Evolutionary conservation across 2,329 filamentous ascomycete genomes (phyloP).

Genomic region (Grosmannia serpens): DNA sequence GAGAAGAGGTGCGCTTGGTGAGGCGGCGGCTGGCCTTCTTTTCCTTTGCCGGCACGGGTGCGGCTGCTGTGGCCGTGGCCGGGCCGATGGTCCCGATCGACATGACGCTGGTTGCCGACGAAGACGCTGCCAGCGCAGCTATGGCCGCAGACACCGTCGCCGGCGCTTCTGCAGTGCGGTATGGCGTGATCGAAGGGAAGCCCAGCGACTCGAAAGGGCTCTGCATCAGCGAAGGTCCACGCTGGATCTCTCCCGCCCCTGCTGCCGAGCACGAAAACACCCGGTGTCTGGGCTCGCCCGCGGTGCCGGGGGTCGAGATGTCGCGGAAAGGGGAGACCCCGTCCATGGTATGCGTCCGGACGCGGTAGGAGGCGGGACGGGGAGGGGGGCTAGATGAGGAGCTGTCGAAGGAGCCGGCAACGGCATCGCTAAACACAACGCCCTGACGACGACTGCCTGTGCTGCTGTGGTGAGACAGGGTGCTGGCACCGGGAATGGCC

Average conservation of each 20-base stretch:
- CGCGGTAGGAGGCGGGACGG: slow-evolving; percentile 29
- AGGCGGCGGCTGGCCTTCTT: slow-evolving; percentile 40
- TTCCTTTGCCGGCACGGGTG: slow-evolving; percentile 17
- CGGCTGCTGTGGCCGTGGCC: background rate
- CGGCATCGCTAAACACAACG: slow-evolving; percentile 48
- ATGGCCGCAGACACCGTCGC: slow-evolving; percentile 13
- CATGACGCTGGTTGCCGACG: slow-evolving; percentile 4
- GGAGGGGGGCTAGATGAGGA: slow-evolving; percentile 29
- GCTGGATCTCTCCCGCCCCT: slow-evolving; percentile 35
- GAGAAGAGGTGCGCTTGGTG: slow-evolving; percentile 42
- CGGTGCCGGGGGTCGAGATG: slow-evolving; percentile 25
- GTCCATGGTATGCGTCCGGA: slow-evolving; percentile 48
- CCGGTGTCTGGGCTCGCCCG: slow-evolving; percentile 44
- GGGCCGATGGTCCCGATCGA: background rate
- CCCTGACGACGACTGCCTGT: slow-evolving; percentile 36
- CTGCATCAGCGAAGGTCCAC: slow-evolving; percentile 24
- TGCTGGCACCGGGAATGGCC: slow-evolving; percentile 31
- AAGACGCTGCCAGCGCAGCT: slow-evolving; percentile 5
- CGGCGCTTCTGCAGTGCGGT: slow-evolving; percentile 24
- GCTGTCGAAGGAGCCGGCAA: slow-evolving; percentile 38
- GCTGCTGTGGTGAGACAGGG: slow-evolving; percentile 16
- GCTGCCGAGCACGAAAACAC: slow-evolving; percentile 62
- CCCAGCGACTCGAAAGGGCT: slow-evolving; percentile 30
- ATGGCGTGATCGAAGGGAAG: slow-evolving; percentile 25
- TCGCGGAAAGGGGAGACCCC: slow-evolving; percentile 33